Conservation (phyloP, 2,329 filamentous ascomycete genomes). For the Coleophoma cylindrospora region DNA sequence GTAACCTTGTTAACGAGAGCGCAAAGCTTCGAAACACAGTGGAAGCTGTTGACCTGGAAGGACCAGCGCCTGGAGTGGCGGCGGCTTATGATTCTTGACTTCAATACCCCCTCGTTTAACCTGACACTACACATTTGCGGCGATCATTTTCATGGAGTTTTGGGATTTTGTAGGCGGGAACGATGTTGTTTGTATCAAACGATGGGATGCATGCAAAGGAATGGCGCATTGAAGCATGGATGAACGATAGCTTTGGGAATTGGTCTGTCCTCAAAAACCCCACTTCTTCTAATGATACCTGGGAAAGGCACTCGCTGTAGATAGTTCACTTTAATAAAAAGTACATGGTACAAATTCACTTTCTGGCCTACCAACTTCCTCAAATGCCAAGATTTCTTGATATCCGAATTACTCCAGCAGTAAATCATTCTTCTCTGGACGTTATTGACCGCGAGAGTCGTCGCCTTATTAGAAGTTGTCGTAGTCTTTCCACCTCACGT, state of each 20-base stretch:
- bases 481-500: no score
- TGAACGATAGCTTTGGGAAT: neutral
- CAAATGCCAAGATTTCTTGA: no score
- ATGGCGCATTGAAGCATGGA: slow-evolving; percentile 1
- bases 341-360: no score
- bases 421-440: no score
- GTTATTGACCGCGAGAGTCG: no score
- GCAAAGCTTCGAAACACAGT: slow-evolving; percentile 40
- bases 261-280: no score
- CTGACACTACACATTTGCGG: neutral
- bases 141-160: neutral
- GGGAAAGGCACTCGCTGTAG: no score
- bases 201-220: neutral
- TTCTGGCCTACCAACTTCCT: no score
- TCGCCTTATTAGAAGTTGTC: no score
- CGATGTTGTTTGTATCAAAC: neutral
- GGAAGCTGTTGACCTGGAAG: slow-evolving; percentile 27
- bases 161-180: neutral
- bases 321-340: no score
- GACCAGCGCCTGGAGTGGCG: slow-evolving; percentile 26
- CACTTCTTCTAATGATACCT: no score
- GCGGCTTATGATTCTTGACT: slow-evolving; percentile 22
- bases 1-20: slow-evolving; percentile 70
- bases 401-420: no score
- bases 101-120: neutral